phyloP scores from a whole-genome alignment of 352 stramenopile species.

The Globisporangium takayamanum region DNA sequence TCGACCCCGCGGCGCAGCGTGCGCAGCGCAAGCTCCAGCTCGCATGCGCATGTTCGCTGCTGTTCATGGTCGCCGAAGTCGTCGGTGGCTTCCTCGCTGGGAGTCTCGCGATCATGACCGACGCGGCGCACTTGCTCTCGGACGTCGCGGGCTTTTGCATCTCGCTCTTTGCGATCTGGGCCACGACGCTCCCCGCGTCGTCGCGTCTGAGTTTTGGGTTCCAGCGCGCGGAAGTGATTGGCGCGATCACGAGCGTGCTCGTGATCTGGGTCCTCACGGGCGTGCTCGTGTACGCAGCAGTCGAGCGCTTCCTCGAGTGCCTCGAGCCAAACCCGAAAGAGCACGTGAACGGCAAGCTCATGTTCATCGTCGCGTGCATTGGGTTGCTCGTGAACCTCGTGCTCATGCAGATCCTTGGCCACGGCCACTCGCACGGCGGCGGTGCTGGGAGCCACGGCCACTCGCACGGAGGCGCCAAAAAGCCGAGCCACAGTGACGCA shows the following conservation, averaged over 20 bases:
- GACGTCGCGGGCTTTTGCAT: constrained; percentile 74
- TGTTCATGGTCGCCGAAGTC: constrained; percentile 95
- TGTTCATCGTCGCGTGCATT: constrained; percentile 94
- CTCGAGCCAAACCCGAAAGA: constrained; percentile 70
- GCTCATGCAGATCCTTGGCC: constrained; percentile 91
- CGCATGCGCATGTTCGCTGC: constrained; percentile 70
- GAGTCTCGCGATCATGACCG: constrained; percentile 93
- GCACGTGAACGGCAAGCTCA: constrained; percentile 93
- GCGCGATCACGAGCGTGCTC: constrained; percentile 90
- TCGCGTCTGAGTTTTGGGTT: constrained; percentile 91
- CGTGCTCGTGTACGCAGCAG: constrained; percentile 91
- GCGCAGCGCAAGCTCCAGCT: constrained; percentile 64
- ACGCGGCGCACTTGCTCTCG: constrained; percentile 70
- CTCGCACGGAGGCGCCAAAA: constrained; percentile 14
- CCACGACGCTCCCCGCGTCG: constrained; percentile 59
- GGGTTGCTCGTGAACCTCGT: constrained; percentile 95
- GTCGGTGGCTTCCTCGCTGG: constrained; percentile 91
- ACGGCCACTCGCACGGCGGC: constrained; percentile 59
- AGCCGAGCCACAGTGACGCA: background rate
- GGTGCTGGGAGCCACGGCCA: constrained; percentile 35
- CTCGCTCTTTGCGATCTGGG: constrained; percentile 70
- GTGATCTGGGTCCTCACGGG: constrained; percentile 93
- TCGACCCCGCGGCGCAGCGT: constrained; percentile 40
- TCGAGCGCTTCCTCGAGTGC: constrained; percentile 83
- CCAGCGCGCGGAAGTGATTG: constrained; percentile 92